Conservation (phyloP, 2,329 filamentous ascomycete species). For the Aspergillaceae sp. region DNA sequence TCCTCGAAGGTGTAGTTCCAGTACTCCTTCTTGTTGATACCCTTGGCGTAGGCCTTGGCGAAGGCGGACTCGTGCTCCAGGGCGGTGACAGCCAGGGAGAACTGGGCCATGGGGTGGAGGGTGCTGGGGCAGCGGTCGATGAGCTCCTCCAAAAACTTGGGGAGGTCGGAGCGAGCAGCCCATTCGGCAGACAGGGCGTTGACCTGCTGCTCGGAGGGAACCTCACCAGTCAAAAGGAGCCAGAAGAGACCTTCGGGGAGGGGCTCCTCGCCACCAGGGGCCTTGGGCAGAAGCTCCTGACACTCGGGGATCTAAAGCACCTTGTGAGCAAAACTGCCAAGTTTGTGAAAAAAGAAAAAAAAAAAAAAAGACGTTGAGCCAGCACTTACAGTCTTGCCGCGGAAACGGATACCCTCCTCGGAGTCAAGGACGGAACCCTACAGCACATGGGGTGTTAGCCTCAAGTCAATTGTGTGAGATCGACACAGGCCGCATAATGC, state of each 20-base stretch:
- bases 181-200: constrained; percentile 96
- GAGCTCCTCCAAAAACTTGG: constrained; percentile 98
- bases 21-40: constrained; percentile 99
- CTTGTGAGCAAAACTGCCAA: constrained; percentile 14
- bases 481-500: not conserved
- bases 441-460: constrained; percentile 6
- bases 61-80: constrained; percentile 98
- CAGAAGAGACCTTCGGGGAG: constrained; percentile 99
- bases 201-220: constrained; percentile 96
- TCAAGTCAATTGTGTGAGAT: not conserved
- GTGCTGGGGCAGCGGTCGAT: constrained; percentile 99
- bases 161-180: constrained; percentile 93
- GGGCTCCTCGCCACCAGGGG: constrained; percentile 90
- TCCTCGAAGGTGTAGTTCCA: constrained; percentile 99
- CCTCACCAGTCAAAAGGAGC: constrained; percentile 96
- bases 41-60: constrained; percentile 97
- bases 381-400: constrained; percentile 71
- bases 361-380: not conserved
- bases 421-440: constrained; percentile 89
- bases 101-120: constrained; percentile 99
- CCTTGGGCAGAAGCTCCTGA: constrained; percentile 95
- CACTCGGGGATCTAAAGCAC: constrained; percentile 74
- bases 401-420: constrained; percentile 98
- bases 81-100: constrained; percentile 93
- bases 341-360: not conserved